Evolutionary conservation across 192 early-diverging fungal species (phyloP), one percentile per base, ranked within the genome.

Genomic region (Coemansia sp.): DNA sequence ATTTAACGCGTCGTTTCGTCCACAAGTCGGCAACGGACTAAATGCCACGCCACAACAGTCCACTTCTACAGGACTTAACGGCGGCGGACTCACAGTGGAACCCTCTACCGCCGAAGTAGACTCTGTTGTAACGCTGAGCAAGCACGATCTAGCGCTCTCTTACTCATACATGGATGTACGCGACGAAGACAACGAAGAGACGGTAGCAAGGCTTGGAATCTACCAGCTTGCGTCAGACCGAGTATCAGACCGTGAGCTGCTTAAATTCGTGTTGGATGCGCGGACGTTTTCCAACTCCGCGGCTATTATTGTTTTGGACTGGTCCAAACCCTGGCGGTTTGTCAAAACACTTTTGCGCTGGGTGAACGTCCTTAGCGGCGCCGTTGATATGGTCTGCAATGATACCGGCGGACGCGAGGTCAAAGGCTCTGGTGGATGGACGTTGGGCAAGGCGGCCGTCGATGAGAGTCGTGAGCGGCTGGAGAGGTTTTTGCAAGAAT

Each of bases 301-400:
- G 31, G 88, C 92, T 0, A 79, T 95, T 1, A 85, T 98, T 57
- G 89, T 91, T 48, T 81, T 98, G 46, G 96, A 98, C 81, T 98
- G 96, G 96, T 85, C 89, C 24, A 84, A 86, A 75, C 96, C 96
- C 21, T 95, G 94, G 93, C 81, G 74, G 33, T 98, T 95, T 79
- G 70, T 95, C 68, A 89, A 90, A 66, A 80, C 88, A 27, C 82
- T 95, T 63, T 86, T 93, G 63, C 85, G 88, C 24, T 98, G 94
- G 92, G 74, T 93, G 35, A 81, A 83, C 51, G 85, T 95, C 27
- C 75, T 98, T 35, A 77, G 88, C 48, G 51, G 67, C 6, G 77
- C 84, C 0, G 79, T 94, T 27, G 68, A 88, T 8, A 64, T 68
- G 56, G 85, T 91, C 44, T 70, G 70, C 36, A 50, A 57, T 4